These are phyloP conservation scores for Candida coquimbonensis DNA, from an alignment of 805 yeast genomes.

Conservation along the genomic window DNA sequence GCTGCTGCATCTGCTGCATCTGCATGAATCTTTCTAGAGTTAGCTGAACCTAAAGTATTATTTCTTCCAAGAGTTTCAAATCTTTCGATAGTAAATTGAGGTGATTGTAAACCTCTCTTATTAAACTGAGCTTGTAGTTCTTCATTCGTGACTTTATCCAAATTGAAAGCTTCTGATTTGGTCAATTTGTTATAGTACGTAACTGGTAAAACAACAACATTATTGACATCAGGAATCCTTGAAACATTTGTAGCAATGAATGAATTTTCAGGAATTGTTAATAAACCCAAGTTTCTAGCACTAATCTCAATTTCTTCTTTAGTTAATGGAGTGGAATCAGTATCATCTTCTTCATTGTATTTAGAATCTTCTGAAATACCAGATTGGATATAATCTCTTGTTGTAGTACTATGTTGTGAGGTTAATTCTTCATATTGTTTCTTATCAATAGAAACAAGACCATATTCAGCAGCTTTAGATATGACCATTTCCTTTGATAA, in stretches of 20 bases:
- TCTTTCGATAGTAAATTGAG: conserved; percentile 15
- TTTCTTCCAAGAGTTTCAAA: conserved; percentile 14
- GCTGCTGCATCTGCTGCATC: conserved; percentile 27
- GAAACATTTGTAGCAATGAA: conserved; percentile 59
- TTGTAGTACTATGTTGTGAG: not conserved
- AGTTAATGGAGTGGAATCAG: conserved; percentile 8
- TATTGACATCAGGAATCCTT: conserved; percentile 44
- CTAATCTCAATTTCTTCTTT: conserved; percentile 26
- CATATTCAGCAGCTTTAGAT: conserved; percentile 21
- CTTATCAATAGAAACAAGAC: conserved; percentile 28
- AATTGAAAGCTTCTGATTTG: conserved; percentile 35
- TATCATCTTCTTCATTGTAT: conserved; percentile 3
- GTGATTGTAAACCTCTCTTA: conserved; percentile 39
- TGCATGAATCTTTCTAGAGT: conserved; percentile 22
- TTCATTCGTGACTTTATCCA: conserved; percentile 40
- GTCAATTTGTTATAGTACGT: conserved; percentile 55
- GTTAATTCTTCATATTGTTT: conserved; percentile 27
- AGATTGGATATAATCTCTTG: not conserved
- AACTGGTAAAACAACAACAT: conserved; percentile 57
- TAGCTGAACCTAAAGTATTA: conserved; percentile 15
- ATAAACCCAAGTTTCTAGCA: conserved; percentile 40
- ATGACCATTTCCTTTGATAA: no score
- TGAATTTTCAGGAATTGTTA: conserved; percentile 52
- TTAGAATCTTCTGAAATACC: conserved; percentile 1
- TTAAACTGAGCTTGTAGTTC: conserved; percentile 38